These are phyloP conservation scores for Guadua angustifolia DNA, from an alignment of 176 grass and related monocot genomes.

Conservation along the genomic window DNA sequence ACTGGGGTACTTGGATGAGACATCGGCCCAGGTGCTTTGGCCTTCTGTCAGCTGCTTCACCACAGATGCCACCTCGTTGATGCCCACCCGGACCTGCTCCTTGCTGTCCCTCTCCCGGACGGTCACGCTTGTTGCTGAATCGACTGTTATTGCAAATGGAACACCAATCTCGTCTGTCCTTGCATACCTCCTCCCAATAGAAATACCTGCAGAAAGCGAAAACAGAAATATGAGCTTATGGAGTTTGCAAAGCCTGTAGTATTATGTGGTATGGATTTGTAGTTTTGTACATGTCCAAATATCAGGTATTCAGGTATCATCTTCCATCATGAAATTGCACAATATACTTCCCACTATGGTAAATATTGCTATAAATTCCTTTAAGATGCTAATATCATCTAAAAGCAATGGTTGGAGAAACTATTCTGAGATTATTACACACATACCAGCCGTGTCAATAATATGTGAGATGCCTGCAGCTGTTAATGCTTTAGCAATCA, in stretches of 20 bases:
- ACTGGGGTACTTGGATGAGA: constrained; percentile 52
- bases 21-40: constrained; percentile 68
- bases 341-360: neutral
- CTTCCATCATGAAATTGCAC: neutral
- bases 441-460: constrained; percentile 72
- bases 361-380: neutral
- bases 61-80: constrained; percentile 58
- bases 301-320: neutral
- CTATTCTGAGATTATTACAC: neutral
- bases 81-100: constrained; percentile 64
- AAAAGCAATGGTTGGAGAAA: neutral
- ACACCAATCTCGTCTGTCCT: constrained; percentile 82
- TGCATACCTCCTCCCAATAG: constrained; percentile 73
- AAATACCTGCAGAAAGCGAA: constrained; percentile 54
- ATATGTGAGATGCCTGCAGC: constrained; percentile 66
- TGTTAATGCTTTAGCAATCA: constrained; percentile 62
- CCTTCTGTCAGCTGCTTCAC: constrained; percentile 68
- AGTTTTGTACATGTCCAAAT: too few species aligned
- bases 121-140: constrained; percentile 52
- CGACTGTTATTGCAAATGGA: constrained; percentile 70
- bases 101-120: constrained; percentile 77
- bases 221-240: neutral
- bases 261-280: too few species aligned
- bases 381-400: neutral
- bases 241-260: neutral